phyloP scores from a whole-genome alignment of 441 rosid genomes.

The Theobroma grandiflorum region DNA sequence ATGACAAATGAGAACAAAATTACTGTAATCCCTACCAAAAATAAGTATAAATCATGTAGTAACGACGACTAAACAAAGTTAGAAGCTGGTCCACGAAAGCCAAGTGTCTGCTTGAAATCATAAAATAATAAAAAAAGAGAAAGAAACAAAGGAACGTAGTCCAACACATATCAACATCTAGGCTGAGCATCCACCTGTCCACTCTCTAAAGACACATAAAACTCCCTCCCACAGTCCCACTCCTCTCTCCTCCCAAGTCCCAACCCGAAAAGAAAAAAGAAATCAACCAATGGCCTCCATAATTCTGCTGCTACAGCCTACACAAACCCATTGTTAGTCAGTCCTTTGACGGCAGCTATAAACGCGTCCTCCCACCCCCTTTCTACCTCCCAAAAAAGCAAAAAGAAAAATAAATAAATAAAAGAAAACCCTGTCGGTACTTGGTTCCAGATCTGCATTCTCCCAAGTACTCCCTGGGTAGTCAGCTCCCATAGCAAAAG shows the following conservation, averaged over 20 bases:
- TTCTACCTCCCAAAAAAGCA: neutral
- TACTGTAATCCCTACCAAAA: too few relatives aligned
- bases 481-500: neutral
- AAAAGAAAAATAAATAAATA: neutral
- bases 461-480: neutral
- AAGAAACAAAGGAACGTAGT: neutral
- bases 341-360: slow-evolving; percentile 26
- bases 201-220: neutral
- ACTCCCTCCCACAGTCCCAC: too few relatives aligned
- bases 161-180: neutral
- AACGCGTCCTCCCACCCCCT: slow-evolving; percentile 16
- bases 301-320: neutral
- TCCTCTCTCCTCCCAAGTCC: neutral
- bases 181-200: slow-evolving; percentile 1
- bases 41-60: too few relatives aligned
- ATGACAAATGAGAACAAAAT: too few relatives aligned
- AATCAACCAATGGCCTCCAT: neutral
- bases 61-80: neutral
- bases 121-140: neutral
- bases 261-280: neutral
- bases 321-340: neutral
- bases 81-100: neutral
- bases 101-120: slow-evolving; percentile 1
- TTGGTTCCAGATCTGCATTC: slow-evolving; percentile 32
- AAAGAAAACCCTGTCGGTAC: neutral